A percentile compares a stretch with the other conserved stretches of the same genome.
phyloP scores from a whole-genome alignment of 495 filamentous ascomycete species.

The Trichoderma orchidacearum region DNA sequence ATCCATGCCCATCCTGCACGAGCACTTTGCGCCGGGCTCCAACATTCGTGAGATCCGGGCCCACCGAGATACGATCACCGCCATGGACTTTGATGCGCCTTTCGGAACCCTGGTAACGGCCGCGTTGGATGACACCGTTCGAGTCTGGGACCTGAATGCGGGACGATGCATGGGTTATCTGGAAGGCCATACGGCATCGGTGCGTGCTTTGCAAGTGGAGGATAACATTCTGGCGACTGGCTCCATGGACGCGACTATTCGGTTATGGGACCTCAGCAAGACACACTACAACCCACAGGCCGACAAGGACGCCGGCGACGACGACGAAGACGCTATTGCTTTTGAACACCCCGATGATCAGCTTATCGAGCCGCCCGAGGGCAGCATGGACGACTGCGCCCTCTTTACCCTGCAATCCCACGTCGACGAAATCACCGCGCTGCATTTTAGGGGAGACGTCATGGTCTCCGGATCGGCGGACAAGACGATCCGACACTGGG shows the following conservation, averaged over 20 bases:
- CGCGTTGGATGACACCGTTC: constrained; percentile 88
- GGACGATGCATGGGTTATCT: constrained; percentile 82
- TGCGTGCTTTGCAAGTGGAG: constrained; percentile 84
- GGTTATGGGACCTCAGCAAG: constrained; percentile 77
- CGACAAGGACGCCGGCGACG: constrained; percentile 49
- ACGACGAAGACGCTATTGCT: constrained; percentile 46
- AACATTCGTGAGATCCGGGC: constrained; percentile 78
- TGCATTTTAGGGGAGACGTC: constrained; percentile 78
- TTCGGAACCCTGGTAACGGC: constrained; percentile 95
- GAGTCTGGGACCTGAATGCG: constrained; percentile 91
- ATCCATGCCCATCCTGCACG: constrained; percentile 90
- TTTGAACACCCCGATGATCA: constrained; percentile 47
- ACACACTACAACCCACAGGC: constrained; percentile 45
- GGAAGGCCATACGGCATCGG: constrained; percentile 90
- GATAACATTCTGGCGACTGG: constrained; percentile 94
- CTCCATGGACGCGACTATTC: constrained; percentile 89
- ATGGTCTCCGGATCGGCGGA: constrained; percentile 92
- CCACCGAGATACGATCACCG: constrained; percentile 78
- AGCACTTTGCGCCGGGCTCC: constrained; percentile 85
- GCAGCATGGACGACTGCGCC: constrained; percentile 74
- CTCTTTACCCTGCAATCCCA: constrained; percentile 81
- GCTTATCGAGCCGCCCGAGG: constrained; percentile 46
- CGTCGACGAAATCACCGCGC: constrained; percentile 85
- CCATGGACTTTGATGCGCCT: constrained; percentile 88
- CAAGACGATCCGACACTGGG: constrained; percentile 96